Percentiles rank a stretch among this genome's conserved stretches.
Conservation (phyloP, 495 filamentous ascomycete species). For the Penicillium ochrochloron region DNA sequence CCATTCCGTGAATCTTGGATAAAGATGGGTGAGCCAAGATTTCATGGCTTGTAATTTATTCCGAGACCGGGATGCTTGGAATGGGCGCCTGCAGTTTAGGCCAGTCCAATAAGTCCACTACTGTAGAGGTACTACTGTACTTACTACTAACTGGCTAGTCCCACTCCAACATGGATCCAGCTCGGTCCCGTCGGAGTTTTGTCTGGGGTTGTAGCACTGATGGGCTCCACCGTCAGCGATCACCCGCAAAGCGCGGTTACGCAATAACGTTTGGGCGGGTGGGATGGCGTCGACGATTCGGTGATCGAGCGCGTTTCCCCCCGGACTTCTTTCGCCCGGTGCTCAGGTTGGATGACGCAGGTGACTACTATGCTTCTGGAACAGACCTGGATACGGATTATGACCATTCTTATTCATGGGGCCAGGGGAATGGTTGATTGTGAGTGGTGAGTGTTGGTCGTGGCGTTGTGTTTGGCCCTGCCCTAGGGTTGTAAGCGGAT, state of each 20-base stretch:
- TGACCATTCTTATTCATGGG: neutral
- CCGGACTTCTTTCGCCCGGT: constrained; percentile 1
- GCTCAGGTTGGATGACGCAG: neutral
- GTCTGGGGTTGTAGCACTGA: constrained; percentile 7
- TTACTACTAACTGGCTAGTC: neutral
- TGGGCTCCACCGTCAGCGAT: constrained; percentile 16
- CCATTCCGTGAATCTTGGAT: neutral
- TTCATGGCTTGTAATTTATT: constrained; percentile 15
- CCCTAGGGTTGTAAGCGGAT: constrained; percentile 2
- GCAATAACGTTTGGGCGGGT: constrained; percentile 23
- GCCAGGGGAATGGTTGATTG: neutral
- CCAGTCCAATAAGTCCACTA: neutral
- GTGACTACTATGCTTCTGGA: constrained; percentile 5
- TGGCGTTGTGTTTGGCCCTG: constrained; percentile 9
- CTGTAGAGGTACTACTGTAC: neutral
- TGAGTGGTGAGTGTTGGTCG: constrained; percentile 5
- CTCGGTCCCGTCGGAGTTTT: constrained; percentile 3
- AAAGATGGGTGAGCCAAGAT: constrained; percentile 10
- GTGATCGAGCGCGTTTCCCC: neutral
- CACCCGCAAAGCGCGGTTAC: constrained; percentile 35
- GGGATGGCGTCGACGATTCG: neutral
- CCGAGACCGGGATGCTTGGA: neutral
- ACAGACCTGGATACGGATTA: neutral
- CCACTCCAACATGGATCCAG: neutral
- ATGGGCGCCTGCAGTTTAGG: constrained; percentile 2